Evolutionary conservation across 192 early-diverging fungal genomes (phyloP).

Genomic region (Gryganskiella cystojenkinii): DNA sequence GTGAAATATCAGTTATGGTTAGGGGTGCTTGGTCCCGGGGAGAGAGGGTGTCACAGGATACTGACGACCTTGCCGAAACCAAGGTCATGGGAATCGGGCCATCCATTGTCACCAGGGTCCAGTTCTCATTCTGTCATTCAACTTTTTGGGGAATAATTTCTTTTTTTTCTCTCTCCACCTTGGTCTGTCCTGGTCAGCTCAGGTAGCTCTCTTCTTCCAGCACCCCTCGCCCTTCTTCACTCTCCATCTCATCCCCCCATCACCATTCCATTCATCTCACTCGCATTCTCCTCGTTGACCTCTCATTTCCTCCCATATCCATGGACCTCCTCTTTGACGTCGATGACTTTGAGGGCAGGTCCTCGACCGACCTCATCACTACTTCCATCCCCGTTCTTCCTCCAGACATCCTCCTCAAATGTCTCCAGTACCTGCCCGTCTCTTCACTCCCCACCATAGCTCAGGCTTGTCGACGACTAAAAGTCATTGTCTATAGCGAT

Average conservation of each 20-base stretch:
- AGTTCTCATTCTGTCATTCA: background rate
- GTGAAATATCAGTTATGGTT: no score
- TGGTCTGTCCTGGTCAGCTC: background rate
- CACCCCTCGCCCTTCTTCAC: background rate
- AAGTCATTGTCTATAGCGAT: slow-evolving; percentile 82
- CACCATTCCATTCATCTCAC: background rate
- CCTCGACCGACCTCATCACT: slow-evolving; percentile 36
- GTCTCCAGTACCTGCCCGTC: slow-evolving; percentile 59
- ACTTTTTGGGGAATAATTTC: background rate
- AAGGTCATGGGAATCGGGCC: no score
- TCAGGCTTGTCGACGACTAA: slow-evolving; percentile 73
- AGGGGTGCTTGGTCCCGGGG: no score
- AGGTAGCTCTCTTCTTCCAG: background rate
- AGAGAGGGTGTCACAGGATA: no score
- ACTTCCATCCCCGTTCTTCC: slow-evolving; percentile 53
- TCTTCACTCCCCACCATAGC: slow-evolving; percentile 62
- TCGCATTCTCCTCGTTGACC: background rate
- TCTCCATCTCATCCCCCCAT: background rate
- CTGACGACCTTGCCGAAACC: no score
- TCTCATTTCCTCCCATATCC: background rate
- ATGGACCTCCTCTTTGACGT: slow-evolving; percentile 54
- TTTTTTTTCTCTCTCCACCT: background rate
- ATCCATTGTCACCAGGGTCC: background rate
- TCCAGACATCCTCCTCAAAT: slow-evolving; percentile 59
- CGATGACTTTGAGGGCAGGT: slow-evolving; percentile 33